Percentiles rank a stretch among this genome's conserved stretches.
These are phyloP conservation scores for Verticillium alfalfae DNA, from an alignment of 2,329 filamentous ascomycete species.

Conservation along the genomic window DNA sequence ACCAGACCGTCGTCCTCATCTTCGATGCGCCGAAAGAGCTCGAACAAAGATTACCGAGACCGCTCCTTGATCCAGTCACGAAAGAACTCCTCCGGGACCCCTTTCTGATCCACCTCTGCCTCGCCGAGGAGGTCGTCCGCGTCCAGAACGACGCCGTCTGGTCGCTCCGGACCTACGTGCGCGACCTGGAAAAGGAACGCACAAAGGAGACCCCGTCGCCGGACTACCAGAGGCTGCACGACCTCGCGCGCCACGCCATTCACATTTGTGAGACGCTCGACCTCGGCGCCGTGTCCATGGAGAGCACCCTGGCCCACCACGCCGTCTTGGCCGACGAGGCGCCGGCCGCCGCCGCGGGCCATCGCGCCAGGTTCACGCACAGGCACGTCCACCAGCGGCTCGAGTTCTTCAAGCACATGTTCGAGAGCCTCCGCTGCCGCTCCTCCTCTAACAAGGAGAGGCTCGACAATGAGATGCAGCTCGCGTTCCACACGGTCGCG, in stretches of 20 bases:
- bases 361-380: constrained; percentile 4
- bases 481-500: constrained; percentile 38
- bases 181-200: constrained; percentile 22
- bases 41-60: neutral
- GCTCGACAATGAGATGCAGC: constrained; percentile 49
- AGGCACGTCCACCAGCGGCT: constrained; percentile 22
- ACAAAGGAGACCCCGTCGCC: neutral
- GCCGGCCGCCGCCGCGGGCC: neutral
- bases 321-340: constrained; percentile 7
- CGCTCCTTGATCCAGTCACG: constrained; percentile 2
- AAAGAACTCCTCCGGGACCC: constrained; percentile 16
- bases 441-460: constrained; percentile 33
- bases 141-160: constrained; percentile 31
- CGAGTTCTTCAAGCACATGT: constrained; percentile 22
- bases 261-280: constrained; percentile 37
- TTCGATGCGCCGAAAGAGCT: constrained; percentile 18
- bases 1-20: constrained; percentile 20
- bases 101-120: constrained; percentile 27
- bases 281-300: constrained; percentile 23
- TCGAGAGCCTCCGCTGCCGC: constrained; percentile 27
- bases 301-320: constrained; percentile 25
- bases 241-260: constrained; percentile 35
- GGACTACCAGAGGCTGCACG: constrained; percentile 22
- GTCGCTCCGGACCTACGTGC: constrained; percentile 27
- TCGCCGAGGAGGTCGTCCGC: constrained; percentile 22